Conservation (phyloP, 2,329 filamentous ascomycete species). For the Aspergillus fischeri region DNA sequence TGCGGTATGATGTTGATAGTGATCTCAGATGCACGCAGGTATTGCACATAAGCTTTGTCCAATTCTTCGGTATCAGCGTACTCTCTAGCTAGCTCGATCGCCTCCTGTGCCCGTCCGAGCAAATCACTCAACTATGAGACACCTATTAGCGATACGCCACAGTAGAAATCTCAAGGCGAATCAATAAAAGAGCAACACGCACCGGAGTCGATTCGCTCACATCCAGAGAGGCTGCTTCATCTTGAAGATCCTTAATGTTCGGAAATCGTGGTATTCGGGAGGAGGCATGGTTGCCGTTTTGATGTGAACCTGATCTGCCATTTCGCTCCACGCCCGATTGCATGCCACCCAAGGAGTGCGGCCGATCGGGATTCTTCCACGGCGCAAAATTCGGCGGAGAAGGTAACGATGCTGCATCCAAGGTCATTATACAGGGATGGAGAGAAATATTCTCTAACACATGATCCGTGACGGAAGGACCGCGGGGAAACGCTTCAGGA, state of each 20-base stretch:
- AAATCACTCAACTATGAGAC: slow-evolving; percentile 30
- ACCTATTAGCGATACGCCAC: slow-evolving; percentile 13
- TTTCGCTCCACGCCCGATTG: slow-evolving; percentile 21
- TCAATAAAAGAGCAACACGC: slow-evolving; percentile 8
- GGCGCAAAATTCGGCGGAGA: slow-evolving; percentile 31
- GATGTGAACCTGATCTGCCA: slow-evolving; percentile 21
- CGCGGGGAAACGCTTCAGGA: neutral
- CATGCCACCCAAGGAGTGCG: slow-evolving; percentile 27
- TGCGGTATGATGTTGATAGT: slow-evolving; percentile 70
- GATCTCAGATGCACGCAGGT: slow-evolving; percentile 76
- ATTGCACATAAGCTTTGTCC: slow-evolving; percentile 77
- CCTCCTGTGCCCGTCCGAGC: slow-evolving; percentile 32
- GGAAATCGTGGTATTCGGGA: slow-evolving; percentile 28
- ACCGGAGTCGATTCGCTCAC: slow-evolving; percentile 32
- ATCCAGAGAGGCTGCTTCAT: slow-evolving; percentile 32
- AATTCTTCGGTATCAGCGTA: slow-evolving; percentile 41
- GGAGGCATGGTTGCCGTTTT: slow-evolving; percentile 18
- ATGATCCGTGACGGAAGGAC: slow-evolving; percentile 16
- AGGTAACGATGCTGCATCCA: slow-evolving; percentile 36
- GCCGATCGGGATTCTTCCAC: slow-evolving; percentile 26
- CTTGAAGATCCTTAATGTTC: slow-evolving; percentile 40
- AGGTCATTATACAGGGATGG: slow-evolving; percentile 31
- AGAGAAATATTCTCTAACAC: slow-evolving; percentile 19
- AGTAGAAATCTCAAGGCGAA: neutral
- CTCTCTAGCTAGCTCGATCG: slow-evolving; percentile 30